These are phyloP conservation scores for Salicornia ramosissima DNA, from an alignment of 148 eudicot genomes.

Conservation along the genomic window DNA sequence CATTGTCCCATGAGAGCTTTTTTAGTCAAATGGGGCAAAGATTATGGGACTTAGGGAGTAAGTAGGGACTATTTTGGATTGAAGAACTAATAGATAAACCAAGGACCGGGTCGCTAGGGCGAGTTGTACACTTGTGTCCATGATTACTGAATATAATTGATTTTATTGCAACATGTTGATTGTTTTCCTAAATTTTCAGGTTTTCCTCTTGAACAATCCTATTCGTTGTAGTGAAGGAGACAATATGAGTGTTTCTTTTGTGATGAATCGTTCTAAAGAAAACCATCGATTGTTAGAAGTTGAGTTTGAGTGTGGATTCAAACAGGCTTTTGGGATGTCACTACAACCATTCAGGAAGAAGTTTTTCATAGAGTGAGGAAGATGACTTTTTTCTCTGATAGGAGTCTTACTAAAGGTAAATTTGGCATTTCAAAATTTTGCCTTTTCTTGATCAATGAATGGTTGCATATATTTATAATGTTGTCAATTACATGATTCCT, in stretches of 20 bases:
- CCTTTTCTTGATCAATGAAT: neutral
- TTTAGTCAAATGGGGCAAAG: neutral
- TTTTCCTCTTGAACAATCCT: slow-evolving; percentile 69
- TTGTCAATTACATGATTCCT: neutral
- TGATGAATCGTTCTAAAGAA: slow-evolving; percentile 69
- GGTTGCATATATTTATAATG: neutral
- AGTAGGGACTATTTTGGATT: neutral
- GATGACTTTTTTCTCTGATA: slow-evolving; percentile 16
- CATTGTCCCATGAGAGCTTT: too few species aligned
- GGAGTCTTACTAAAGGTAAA: slow-evolving; percentile 10
- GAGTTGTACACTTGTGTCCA: neutral
- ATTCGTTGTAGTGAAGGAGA: slow-evolving; percentile 42
- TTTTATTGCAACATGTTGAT: neutral
- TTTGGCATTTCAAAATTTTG: slow-evolving; percentile 8
- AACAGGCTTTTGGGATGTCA: slow-evolving; percentile 43
- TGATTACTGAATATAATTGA: slow-evolving; percentile 8
- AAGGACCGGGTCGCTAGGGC: neutral
- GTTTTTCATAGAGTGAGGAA: slow-evolving; percentile 74
- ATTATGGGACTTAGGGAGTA: too few species aligned
- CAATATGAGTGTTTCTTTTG: slow-evolving; percentile 43
- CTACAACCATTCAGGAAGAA: slow-evolving; percentile 47
- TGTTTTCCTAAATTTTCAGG: slow-evolving; percentile 32
- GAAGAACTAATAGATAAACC: neutral
- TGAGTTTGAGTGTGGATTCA: slow-evolving; percentile 58
- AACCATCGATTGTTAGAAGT: slow-evolving; percentile 86